Evolutionary conservation across 1,139 yeast species (phyloP).

Genomic region (Saccharomyces hybrid): DNA sequence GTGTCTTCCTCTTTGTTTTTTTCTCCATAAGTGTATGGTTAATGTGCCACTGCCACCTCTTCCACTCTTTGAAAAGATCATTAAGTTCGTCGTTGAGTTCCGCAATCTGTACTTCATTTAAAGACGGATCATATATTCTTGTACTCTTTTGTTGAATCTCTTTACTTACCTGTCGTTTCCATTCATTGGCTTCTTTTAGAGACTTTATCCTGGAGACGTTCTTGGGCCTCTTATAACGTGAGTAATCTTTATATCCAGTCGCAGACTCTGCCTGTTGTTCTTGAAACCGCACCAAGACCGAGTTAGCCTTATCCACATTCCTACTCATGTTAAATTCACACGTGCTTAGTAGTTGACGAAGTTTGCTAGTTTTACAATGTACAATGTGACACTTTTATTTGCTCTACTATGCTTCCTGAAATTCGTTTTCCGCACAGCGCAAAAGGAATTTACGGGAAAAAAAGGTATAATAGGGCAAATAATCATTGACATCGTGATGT

Average conservation of each 20-base stretch:
- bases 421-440: background rate
- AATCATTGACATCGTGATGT: background rate
- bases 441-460: background rate
- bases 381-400: no score
- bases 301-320: slow-evolving; percentile 68
- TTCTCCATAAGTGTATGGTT: slow-evolving; percentile 35
- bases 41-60: slow-evolving; percentile 74
- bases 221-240: slow-evolving; percentile 56
- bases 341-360: no score
- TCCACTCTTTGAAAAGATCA: slow-evolving; percentile 55
- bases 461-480: background rate
- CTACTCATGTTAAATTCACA: no score
- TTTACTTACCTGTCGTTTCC: slow-evolving; percentile 57
- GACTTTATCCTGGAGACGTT: slow-evolving; percentile 47
- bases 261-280: slow-evolving; percentile 52
- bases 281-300: slow-evolving; percentile 59
- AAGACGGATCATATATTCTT: slow-evolving; percentile 54
- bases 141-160: slow-evolving; percentile 60
- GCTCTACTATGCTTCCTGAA: background rate
- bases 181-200: slow-evolving; percentile 65
- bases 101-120: slow-evolving; percentile 56
- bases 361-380: no score
- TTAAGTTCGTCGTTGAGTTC: slow-evolving; percentile 75
- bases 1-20: slow-evolving; percentile 41
- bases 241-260: slow-evolving; percentile 50